phyloP scores from a whole-genome alignment of 495 filamentous ascomycete genomes.

The Trichoderma virens region DNA sequence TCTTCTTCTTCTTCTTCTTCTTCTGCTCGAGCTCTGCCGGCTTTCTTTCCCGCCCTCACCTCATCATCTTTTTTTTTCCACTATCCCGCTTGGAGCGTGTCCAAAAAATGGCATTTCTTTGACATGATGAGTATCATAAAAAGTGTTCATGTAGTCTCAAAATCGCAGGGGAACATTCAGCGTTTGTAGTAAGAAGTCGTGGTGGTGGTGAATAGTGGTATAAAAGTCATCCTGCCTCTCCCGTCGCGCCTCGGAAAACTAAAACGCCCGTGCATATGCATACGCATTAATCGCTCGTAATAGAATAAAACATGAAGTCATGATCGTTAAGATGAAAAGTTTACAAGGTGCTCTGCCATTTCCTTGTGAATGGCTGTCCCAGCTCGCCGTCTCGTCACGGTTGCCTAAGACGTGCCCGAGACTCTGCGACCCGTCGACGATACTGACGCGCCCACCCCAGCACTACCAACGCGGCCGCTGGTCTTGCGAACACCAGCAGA shows the following conservation, averaged over 20 bases:
- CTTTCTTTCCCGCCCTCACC: neutral
- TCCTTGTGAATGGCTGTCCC: slow-evolving; percentile 19
- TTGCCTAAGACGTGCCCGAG: slow-evolving; percentile 22
- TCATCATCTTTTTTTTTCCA: neutral
- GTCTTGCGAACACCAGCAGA: slow-evolving; percentile 74
- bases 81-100: neutral
- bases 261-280: slow-evolving; percentile 8
- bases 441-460: slow-evolving; percentile 35
- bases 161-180: neutral
- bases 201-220: neutral
- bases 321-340: slow-evolving; percentile 8
- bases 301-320: slow-evolving; percentile 6
- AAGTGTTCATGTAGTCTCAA: neutral
- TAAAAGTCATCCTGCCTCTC: neutral
- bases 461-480: slow-evolving; percentile 85
- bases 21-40: neutral
- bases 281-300: slow-evolving; percentile 9
- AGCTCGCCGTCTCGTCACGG: slow-evolving; percentile 12
- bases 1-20: neutral
- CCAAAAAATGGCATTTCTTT: neutral
- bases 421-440: slow-evolving; percentile 32
- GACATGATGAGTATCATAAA: neutral
- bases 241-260: slow-evolving; percentile 5
- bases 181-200: neutral
- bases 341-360: slow-evolving; percentile 1